Conservation (phyloP, 2,329 filamentous ascomycete genomes). For the Fusarium foetens region DNA sequence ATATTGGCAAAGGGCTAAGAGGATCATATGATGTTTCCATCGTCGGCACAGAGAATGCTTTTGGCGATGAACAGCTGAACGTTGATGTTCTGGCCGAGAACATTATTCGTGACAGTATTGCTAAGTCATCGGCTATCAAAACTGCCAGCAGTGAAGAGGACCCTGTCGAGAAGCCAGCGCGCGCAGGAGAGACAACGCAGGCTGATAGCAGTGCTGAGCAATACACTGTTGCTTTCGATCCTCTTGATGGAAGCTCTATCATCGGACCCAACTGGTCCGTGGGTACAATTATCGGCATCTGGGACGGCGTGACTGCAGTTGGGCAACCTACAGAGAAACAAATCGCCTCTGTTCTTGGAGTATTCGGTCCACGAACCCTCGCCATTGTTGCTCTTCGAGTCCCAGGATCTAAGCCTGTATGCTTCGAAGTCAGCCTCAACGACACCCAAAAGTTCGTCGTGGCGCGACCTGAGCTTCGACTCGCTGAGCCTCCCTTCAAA, state of each 20-base stretch:
- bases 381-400: conserved; percentile 65
- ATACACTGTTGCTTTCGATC: conserved; percentile 71
- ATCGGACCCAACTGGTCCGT: conserved; percentile 68
- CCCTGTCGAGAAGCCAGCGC: conserved; percentile 57
- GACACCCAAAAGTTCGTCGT: conserved; percentile 48
- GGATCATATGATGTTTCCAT: conserved; percentile 57
- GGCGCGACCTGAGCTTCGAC: conserved; percentile 53
- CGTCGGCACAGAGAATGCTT: conserved; percentile 63
- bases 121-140: conserved; percentile 55
- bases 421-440: conserved; percentile 63
- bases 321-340: conserved; percentile 54
- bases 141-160: conserved; percentile 71
- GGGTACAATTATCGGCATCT: conserved; percentile 69
- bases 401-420: conserved; percentile 51
- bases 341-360: conserved; percentile 62
- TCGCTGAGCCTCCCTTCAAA: conserved; percentile 53
- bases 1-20: conserved; percentile 58
- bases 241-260: conserved; percentile 71
- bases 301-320: conserved; percentile 61
- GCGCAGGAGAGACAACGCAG: background rate
- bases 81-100: conserved; percentile 65
- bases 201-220: conserved; percentile 47
- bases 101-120: conserved; percentile 57
- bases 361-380: conserved; percentile 65
- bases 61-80: conserved; percentile 70